phyloP scores from a whole-genome alignment of 2,329 filamentous ascomycete genomes.

The Arthrobotrys megalospora region DNA sequence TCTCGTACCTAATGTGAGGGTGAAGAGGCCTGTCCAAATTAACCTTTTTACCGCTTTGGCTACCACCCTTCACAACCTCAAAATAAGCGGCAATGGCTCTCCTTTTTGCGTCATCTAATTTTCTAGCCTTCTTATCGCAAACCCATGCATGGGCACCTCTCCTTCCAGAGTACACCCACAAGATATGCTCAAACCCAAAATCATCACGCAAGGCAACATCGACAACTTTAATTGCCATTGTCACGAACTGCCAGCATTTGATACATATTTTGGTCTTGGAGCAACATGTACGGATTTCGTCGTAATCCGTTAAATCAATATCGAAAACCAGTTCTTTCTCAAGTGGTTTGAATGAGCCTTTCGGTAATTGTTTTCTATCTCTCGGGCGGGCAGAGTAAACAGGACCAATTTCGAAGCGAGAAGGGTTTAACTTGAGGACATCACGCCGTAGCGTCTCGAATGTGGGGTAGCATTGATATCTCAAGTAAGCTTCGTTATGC shows the following conservation, averaged over 20 bases:
- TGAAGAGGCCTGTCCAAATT: conserved; percentile 88
- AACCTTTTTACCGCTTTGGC: conserved; percentile 87
- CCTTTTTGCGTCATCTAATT: conserved; percentile 87
- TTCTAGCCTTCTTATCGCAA: conserved; percentile 87
- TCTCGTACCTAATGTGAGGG: conserved; percentile 81
- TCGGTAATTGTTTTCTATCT: conserved; percentile 88
- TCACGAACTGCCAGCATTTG: conserved; percentile 97
- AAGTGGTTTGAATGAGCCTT: conserved; percentile 86
- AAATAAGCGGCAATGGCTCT: conserved; percentile 89
- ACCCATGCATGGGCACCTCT: conserved; percentile 98
- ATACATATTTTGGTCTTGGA: conserved; percentile 91
- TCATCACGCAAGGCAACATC: conserved; percentile 90
- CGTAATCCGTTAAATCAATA: conserved; percentile 99
- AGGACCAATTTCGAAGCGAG: conserved; percentile 98
- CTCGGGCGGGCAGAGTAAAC: conserved; percentile 94
- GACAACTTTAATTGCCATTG: conserved; percentile 95
- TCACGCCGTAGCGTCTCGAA: conserved; percentile 87
- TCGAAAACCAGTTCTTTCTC: conserved; percentile 98
- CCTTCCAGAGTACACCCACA: conserved; percentile 98
- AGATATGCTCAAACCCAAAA: conserved; percentile 95
- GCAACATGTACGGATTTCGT: conserved; percentile 95
- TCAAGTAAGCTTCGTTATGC: conserved; percentile 90
- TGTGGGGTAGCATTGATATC: conserved; percentile 85
- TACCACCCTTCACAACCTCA: conserved; percentile 88
- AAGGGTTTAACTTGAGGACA: conserved; percentile 87